A percentile compares a stretch with the other conserved stretches of the same genome.
Conservation (phyloP, 179 eudicot genomes). For the Nepenthes alata region DNA sequence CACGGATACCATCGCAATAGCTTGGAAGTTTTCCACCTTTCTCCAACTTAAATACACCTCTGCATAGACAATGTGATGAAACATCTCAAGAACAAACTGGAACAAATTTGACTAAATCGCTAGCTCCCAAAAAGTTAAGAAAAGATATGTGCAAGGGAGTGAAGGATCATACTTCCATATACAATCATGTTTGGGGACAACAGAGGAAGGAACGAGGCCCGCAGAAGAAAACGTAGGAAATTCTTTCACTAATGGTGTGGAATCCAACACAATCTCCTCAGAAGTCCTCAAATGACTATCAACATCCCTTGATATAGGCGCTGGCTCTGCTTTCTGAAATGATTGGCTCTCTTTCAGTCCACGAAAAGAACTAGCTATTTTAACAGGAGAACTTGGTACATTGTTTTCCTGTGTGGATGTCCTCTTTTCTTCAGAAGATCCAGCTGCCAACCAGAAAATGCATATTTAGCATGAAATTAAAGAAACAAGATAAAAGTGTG, state of each 20-base stretch:
- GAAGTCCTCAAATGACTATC: slow-evolving; percentile 8
- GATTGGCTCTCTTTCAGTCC: slow-evolving; percentile 9
- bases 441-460: slow-evolving; percentile 4
- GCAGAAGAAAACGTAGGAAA: slow-evolving; percentile 5
- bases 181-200: slow-evolving; percentile 23
- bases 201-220: slow-evolving; percentile 8
- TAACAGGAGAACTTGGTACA: slow-evolving; percentile 4
- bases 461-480: slow-evolving; percentile 1
- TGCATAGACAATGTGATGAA: slow-evolving; percentile 7
- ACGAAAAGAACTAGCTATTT: slow-evolving; percentile 8
- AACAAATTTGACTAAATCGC: not conserved
- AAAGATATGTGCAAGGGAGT: not conserved
- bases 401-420: slow-evolving; percentile 6
- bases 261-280: slow-evolving; percentile 7
- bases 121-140: not conserved
- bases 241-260: slow-evolving; percentile 8
- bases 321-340: slow-evolving; percentile 6
- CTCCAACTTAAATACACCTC: slow-evolving; percentile 31
- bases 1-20: slow-evolving; percentile 23
- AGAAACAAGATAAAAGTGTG: not conserved
- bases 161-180: slow-evolving; percentile 32
- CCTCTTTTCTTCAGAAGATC: slow-evolving; percentile 9
- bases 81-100: not conserved
- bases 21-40: slow-evolving; percentile 18
- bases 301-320: not conserved